phyloP scores from a whole-genome alignment of 2,329 filamentous ascomycete genomes.

The Penicillium sp. region DNA sequence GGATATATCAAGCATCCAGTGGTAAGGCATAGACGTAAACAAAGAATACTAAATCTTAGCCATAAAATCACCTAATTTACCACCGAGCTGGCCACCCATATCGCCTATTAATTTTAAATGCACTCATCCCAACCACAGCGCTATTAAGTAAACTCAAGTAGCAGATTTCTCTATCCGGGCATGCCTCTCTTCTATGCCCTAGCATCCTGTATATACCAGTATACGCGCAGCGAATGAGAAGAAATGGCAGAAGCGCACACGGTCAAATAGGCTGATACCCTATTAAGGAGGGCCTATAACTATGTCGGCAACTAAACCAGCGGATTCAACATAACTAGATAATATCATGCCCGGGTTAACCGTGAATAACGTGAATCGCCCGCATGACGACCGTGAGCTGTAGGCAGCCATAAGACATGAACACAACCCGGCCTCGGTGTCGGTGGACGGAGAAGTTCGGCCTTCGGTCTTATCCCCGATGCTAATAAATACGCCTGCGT shows the following conservation, averaged over 20 bases:
- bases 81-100: background rate
- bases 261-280: too few relatives aligned
- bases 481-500: background rate
- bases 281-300: too few relatives aligned
- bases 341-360: too few relatives aligned
- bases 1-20: slow-evolving; percentile 3
- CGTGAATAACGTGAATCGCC: background rate
- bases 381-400: too few relatives aligned
- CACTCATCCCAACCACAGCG: background rate
- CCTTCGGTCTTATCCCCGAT: background rate
- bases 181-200: slow-evolving; percentile 1
- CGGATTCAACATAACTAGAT: too few relatives aligned
- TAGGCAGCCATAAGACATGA: background rate
- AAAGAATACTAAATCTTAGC: background rate
- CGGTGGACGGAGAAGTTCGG: background rate
- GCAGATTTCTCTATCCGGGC: background rate
- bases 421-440: background rate
- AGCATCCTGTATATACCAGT: background rate
- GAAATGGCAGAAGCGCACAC: too few relatives aligned
- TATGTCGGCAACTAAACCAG: too few relatives aligned
- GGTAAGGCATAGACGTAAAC: background rate
- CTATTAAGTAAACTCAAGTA: background rate
- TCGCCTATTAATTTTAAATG: background rate
- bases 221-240: too few relatives aligned
- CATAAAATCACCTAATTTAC: background rate